Conservation (phyloP, 345 rosid genomes). For the Populus nigra region DNA sequence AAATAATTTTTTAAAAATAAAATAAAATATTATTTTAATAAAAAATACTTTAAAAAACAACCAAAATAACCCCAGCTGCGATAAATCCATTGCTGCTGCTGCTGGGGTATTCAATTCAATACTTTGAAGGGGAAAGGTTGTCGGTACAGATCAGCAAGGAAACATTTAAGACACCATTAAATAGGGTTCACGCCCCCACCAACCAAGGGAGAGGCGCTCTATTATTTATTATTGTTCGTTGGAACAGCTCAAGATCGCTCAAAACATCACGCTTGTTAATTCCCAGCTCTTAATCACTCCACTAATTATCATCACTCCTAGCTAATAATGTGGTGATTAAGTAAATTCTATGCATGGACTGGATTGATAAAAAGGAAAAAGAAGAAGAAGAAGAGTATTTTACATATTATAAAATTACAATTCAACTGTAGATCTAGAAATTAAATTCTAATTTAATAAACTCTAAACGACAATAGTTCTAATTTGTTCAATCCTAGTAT, state of each 20-base stretch:
- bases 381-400: no score
- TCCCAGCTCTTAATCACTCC: neutral
- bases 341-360: neutral
- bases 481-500: no score
- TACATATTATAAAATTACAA: no score
- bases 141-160: conserved; percentile 14
- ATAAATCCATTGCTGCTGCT: neutral
- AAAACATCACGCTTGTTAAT: neutral
- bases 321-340: neutral
- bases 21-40: no score
- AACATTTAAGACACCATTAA: conserved; percentile 26
- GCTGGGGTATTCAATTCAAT: neutral
- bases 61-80: no score
- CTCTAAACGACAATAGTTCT: no score
- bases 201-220: conserved; percentile 16
- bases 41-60: no score
- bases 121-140: neutral
- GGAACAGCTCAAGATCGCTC: neutral
- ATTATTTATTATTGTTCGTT: conserved; percentile 22
- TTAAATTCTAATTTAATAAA: no score
- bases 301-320: neutral
- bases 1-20: no score
- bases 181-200: conserved; percentile 30
- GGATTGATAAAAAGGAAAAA: no score
- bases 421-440: no score